Percentiles rank a stretch among this genome's conserved stretches.
These are phyloP conservation scores for Cladorrhinum samala DNA, from an alignment of 495 filamentous ascomycete species.

Conservation along the genomic window DNA sequence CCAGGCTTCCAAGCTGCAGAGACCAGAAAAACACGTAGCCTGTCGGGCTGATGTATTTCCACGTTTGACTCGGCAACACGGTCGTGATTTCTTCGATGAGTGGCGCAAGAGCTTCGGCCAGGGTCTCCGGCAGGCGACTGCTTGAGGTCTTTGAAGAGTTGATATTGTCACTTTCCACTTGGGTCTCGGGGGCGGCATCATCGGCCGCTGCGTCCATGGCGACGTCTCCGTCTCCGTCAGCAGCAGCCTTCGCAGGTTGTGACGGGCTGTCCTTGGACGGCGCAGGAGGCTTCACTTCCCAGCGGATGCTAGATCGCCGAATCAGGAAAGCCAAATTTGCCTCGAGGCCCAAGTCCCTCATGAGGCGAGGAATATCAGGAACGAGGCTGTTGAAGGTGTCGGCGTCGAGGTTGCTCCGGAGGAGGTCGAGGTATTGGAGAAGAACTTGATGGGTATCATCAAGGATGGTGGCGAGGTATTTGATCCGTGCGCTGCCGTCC, in stretches of 20 bases:
- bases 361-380: conserved; percentile 66
- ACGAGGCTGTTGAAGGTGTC: conserved; percentile 76
- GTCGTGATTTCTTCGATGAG: conserved; percentile 63
- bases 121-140: conserved; percentile 42
- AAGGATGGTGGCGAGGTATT: conserved; percentile 75
- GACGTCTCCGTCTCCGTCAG: conserved; percentile 38
- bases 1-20: conserved; percentile 72
- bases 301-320: conserved; percentile 58
- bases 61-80: conserved; percentile 55
- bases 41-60: conserved; percentile 60
- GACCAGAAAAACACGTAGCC: conserved; percentile 96
- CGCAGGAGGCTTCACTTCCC: conserved; percentile 28
- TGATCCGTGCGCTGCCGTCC: conserved; percentile 64
- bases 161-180: conserved; percentile 13
- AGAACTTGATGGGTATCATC: conserved; percentile 85
- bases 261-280: conserved; percentile 23
- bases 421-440: conserved; percentile 79
- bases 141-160: conserved; percentile 16
- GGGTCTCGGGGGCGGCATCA: conserved; percentile 4
- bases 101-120: conserved; percentile 69
- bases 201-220: conserved; percentile 30
- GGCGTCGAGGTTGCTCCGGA: conserved; percentile 68
- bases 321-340: conserved; percentile 86
- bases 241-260: conserved; percentile 15
- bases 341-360: conserved; percentile 75